Evolutionary conservation across 768 basidiomycete species (phyloP).

Genomic region (Galerina marginata): DNA sequence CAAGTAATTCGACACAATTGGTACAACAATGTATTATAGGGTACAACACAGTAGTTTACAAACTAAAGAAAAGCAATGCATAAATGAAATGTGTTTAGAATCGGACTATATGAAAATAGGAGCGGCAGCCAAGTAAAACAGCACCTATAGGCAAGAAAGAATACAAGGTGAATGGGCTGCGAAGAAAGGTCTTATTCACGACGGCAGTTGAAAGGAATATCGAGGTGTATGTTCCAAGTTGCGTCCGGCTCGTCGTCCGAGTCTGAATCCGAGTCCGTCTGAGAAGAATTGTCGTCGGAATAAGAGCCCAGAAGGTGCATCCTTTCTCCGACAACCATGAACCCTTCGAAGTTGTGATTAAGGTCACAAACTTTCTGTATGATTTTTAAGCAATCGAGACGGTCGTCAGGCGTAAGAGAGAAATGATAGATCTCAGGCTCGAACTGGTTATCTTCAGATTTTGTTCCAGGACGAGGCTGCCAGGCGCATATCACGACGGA

Average conservation of each 20-base stretch:
- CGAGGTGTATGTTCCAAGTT: conserved; percentile 7
- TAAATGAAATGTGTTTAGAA: too few species aligned
- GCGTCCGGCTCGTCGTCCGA: not conserved
- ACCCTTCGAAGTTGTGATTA: conserved; percentile 22
- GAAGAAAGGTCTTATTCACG: too few species aligned
- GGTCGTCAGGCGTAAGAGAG: conserved; percentile 24
- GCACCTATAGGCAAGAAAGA: too few species aligned
- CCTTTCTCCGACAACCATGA: conserved; percentile 19
- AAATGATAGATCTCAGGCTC: conserved; percentile 31
- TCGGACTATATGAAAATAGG: too few species aligned
- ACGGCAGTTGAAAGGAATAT: not conserved
- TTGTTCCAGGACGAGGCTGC: conserved; percentile 7
- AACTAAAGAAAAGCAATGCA: too few species aligned
- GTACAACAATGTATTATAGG: too few species aligned
- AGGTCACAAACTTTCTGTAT: conserved; percentile 21
- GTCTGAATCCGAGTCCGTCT: not conserved
- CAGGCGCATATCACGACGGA: conserved; percentile 29
- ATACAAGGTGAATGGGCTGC: too few species aligned
- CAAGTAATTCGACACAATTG: too few species aligned
- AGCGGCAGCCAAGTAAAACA: too few species aligned
- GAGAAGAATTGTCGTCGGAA: not conserved
- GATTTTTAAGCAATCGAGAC: conserved; percentile 26
- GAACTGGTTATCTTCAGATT: not conserved
- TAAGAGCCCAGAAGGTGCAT: conserved; percentile 25
- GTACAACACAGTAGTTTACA: too few species aligned